Conservation (phyloP, 2,329 filamentous ascomycete species). For the Leptographium procerum region DNA sequence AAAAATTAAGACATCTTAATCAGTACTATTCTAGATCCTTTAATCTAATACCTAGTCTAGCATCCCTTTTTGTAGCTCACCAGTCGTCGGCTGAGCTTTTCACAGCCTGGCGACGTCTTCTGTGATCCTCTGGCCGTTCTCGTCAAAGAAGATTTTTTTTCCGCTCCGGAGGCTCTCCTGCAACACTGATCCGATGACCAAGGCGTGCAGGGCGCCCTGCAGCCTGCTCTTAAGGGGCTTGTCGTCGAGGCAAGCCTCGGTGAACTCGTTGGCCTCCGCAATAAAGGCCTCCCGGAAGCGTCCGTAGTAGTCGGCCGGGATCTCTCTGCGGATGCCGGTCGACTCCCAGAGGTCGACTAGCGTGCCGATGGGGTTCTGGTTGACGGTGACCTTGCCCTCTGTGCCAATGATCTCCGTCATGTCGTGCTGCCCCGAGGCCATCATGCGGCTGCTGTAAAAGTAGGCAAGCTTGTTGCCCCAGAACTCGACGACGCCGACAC, state of each 20-base stretch:
- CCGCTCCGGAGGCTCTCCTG: conserved; percentile 1
- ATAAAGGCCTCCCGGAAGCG: conserved; percentile 3
- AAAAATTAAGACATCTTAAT: too few species aligned
- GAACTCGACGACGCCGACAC: conserved; percentile 4
- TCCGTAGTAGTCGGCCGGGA: conserved; percentile 2
- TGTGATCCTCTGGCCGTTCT: background rate
- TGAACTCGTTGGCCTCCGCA: conserved; percentile 4
- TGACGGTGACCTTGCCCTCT: conserved; percentile 1
- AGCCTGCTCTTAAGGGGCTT: background rate
- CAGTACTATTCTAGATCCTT: too few species aligned
- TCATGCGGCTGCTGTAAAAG: conserved; percentile 5
- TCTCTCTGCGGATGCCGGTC: background rate
- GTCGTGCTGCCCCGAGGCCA: conserved; percentile 3
- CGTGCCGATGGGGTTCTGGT: conserved; percentile 1
- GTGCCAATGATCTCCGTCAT: conserved; percentile 6
- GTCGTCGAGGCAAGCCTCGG: conserved; percentile 1
- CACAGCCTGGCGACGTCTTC: background rate
- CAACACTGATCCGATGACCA: background rate
- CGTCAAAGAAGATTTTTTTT: conserved; percentile 4
- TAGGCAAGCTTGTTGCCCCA: conserved; percentile 3
- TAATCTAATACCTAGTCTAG: too few species aligned
- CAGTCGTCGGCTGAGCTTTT: too few species aligned
- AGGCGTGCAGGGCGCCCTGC: background rate
- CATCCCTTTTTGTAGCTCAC: too few species aligned
- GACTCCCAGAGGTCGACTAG: conserved; percentile 2